Base-by-base conservation (phyloP, 805 yeast species). In the Kluyveromyces aestuarii region DNA sequence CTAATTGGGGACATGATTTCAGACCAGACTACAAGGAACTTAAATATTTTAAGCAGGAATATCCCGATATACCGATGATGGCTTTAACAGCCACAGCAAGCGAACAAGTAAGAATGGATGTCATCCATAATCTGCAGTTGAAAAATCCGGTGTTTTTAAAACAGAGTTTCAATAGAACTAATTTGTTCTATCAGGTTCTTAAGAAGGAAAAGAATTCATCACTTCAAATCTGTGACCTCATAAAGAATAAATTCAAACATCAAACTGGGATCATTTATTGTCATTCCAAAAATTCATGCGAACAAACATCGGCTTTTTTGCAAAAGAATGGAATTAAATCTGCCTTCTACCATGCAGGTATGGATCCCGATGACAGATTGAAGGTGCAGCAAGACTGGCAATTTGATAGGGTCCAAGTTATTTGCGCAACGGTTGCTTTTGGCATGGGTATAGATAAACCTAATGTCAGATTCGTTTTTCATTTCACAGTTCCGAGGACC, bases 361-460 rank as follows among this genome's bases (percentile, higher is more conserved):
- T 93, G 93, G 72, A 76, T 9, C 74, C 90, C 0, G 85, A 84
- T 13, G 88, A 83, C 30, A 73, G 98, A 50, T 68, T 77, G 18
- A 54, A 64, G 2, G 80, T 88, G n/a, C 99, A 93, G 65, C 70
- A 70, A 19, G 71, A 68, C 33, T 93, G 99, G 99, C 99, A 93
- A 64, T 61, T 68, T 1, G 83, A 84, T 48, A 63, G 66, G 18
- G 68, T 83, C 19, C 84, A 82, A 60, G 84, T 90, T 1, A 89
- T 93, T 13, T 91, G 97, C 70, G 99, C 99, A 0, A 93, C 99
- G 0, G 85, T 93, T 58, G 99, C 99, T 0, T 93, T 93, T 73
- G 99, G 99, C 27, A 93, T 93, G 99, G 99, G 99, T 44, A 91
- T 93, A 49, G 99, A 93, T 68, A 93, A 93, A 64, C 86, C 96